Evolutionary conservation across 768 basidiomycete genomes (phyloP).

Genomic region (Hypholoma fasciculare): DNA sequence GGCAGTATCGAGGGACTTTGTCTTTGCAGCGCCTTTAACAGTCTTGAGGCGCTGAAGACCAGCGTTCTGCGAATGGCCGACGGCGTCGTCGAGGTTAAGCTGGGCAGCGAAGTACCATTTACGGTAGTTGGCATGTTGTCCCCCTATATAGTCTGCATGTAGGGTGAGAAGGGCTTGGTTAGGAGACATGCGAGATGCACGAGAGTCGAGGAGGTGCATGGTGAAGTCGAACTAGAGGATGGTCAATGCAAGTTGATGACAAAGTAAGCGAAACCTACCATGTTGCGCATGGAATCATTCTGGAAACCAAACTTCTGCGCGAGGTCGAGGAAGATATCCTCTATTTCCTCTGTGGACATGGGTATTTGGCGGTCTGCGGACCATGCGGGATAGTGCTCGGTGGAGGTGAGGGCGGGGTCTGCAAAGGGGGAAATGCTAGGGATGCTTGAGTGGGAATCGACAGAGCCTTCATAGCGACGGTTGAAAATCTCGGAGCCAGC

Average conservation of each 20-base stretch:
- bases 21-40: constrained; percentile 58
- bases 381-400: constrained; percentile 94
- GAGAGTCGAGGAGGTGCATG: constrained; percentile 97
- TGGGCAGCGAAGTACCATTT: constrained; percentile 99
- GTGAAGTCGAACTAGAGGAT: constrained; percentile 84
- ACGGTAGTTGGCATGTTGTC: constrained; percentile 97
- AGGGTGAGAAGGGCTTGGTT: constrained; percentile 94
- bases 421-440: constrained; percentile 60
- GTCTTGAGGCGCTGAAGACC: constrained; percentile 88
- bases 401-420: constrained; percentile 49
- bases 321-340: constrained; percentile 97
- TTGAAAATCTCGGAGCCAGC: constrained; percentile 31
- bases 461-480: constrained; percentile 55
- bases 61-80: constrained; percentile 92
- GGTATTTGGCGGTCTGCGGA: constrained; percentile 90
- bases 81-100: constrained; percentile 98
- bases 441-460: constrained; percentile 61
- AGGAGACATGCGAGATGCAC: constrained; percentile 97
- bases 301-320: constrained; percentile 99
- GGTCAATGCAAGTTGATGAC: constrained; percentile 3
- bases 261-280: constrained; percentile 47
- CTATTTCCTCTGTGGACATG: constrained; percentile 96
- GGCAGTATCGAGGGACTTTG: constrained; percentile 90
- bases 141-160: constrained; percentile 98
- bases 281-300: constrained; percentile 93